Conservation (phyloP, 306 rosid genomes). For the Sindora glabra region DNA sequence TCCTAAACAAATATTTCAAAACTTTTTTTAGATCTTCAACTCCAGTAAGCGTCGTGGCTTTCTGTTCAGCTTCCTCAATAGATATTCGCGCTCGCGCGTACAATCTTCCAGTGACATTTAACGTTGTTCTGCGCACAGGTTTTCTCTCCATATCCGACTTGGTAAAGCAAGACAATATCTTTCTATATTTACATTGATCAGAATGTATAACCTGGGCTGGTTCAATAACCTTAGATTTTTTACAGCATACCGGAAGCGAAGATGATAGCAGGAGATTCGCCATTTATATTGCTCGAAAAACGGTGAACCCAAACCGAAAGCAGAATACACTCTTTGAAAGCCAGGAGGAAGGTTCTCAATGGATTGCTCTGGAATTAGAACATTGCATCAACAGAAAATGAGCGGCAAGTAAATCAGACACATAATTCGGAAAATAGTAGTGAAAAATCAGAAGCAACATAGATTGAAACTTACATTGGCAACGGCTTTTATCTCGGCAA, state of each 20-base stretch:
- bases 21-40: constrained; percentile 29
- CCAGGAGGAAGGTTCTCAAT: background rate
- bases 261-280: constrained; percentile 39
- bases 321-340: constrained; percentile 1
- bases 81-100: constrained; percentile 42
- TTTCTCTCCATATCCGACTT: constrained; percentile 26
- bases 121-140: constrained; percentile 16
- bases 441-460: too few species aligned
- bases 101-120: constrained; percentile 16
- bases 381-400: background rate
- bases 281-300: constrained; percentile 30
- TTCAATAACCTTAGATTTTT: constrained; percentile 13
- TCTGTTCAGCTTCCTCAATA: constrained; percentile 25
- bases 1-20: constrained; percentile 58
- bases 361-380: background rate
- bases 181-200: constrained; percentile 13
- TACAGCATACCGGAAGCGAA: constrained; percentile 16
- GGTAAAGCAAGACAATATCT: constrained; percentile 18
- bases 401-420: too few species aligned
- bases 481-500: too few species aligned
- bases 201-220: constrained; percentile 16
- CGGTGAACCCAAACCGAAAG: constrained; percentile 6
- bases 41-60: constrained; percentile 15
- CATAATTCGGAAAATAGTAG: too few species aligned
- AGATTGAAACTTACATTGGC: too few species aligned